Evolutionary conservation across 129 eudicot genomes (phyloP), one percentile per base, ranked within the genome.

Genomic region (Chrysanthemum makinoi): DNA sequence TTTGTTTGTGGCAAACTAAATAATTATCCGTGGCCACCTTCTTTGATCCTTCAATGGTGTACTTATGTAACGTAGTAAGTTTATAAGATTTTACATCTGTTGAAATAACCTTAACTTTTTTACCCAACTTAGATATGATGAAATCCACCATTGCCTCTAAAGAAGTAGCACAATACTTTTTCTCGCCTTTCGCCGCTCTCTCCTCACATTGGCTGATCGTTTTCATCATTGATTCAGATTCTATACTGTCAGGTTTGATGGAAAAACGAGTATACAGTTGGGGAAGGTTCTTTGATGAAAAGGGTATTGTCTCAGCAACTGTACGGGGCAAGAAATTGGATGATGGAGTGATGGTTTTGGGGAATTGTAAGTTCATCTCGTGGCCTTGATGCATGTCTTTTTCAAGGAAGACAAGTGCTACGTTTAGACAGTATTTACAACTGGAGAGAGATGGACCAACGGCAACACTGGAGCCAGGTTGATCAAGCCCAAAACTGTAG

Each of bases 81-180:
- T 79, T 76, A 33, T n/a, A 11, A 22, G 72, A 2, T 0, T 79
- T 51, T 9, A 77, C 83, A 14, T 79, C 77, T 6, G 96, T 89
- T 33, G 93, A 83, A 2, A 83, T 62, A 26, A 84, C 97, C 19
- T 63, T 53, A 14, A 86, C 90, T 6, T 80, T 70, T 16, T 69
- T 73, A 30, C 97, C 97, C 46, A 86, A 59, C 62, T 77, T 79
- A 11, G 86, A 81, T 14, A 72, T 75, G 39, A 61, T 72, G 70
- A 75, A 89, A 78, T 89, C 96, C 2, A 89, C 75, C 89, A 89
- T 86, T 47, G 89, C 78, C 68, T 89, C 96, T 59, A 89, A 49
- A 10, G 91, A 86, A 65, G 96, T 86, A 3, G 88, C 91, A 22
- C 96, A 89, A 35, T 52, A 62, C 66, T 79, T 82, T 76, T 82